Evolutionary conservation across 192 early-diverging fungal species (phyloP).

Genomic region (Thamnidium elegans): DNA sequence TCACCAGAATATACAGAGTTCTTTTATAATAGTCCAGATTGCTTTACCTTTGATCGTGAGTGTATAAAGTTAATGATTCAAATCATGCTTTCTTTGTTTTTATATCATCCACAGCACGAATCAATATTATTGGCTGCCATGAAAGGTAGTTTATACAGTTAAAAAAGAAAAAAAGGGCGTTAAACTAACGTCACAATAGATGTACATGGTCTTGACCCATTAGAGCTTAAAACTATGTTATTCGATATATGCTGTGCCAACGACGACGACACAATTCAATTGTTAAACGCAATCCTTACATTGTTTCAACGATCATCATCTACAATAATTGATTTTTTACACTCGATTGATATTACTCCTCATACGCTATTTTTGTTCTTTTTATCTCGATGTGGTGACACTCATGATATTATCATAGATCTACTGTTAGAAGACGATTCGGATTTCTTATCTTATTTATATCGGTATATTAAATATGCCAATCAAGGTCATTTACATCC

Average conservation of each 20-base stretch:
- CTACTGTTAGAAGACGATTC: neutral
- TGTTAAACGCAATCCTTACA: neutral
- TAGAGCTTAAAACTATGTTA: neutral
- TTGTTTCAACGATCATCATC: neutral
- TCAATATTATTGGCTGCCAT: too few species aligned
- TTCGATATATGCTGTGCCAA: conserved; percentile 22
- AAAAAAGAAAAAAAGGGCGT: too few species aligned
- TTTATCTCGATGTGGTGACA: neutral
- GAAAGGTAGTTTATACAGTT: too few species aligned
- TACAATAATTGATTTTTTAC: neutral
- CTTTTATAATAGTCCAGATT: too few species aligned
- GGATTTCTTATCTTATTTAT: neutral
- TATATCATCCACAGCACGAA: too few species aligned
- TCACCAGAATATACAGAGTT: too few species aligned
- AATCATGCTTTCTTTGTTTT: too few species aligned
- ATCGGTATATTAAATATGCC: neutral
- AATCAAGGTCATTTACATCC: neutral
- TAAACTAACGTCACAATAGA: too few species aligned
- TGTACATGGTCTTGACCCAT: too few species aligned
- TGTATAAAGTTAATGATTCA: too few species aligned
- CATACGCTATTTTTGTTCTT: neutral
- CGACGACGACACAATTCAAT: conserved; percentile 14
- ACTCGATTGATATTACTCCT: neutral
- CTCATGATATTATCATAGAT: neutral
- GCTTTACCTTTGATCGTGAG: too few species aligned